These are phyloP conservation scores for Phytophthora vignae DNA, from an alignment of 352 stramenopile species.

Conservation along the genomic window DNA sequence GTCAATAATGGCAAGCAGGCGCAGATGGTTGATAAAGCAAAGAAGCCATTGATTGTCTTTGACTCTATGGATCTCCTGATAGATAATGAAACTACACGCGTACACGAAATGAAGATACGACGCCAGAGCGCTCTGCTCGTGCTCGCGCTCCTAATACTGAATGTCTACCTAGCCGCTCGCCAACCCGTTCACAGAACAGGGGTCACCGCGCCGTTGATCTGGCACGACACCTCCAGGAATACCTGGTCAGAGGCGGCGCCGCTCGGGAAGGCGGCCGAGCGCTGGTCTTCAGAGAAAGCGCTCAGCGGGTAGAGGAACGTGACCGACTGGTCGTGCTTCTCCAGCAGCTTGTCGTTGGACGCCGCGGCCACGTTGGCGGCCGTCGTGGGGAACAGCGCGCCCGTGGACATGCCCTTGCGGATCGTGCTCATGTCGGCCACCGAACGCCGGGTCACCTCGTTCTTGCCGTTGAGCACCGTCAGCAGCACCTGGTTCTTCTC, in stretches of 20 bases:
- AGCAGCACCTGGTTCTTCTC: constrained; percentile 89
- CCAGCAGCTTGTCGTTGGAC: constrained; percentile 42
- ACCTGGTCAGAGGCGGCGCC: constrained; percentile 53
- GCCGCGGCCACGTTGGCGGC: constrained; percentile 35
- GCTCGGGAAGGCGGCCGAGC: constrained; percentile 41
- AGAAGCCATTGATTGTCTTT: constrained; percentile 38
- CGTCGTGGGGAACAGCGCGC: constrained; percentile 71
- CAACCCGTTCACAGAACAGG: constrained; percentile 30
- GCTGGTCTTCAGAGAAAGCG: constrained; percentile 68
- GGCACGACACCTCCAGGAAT: constrained; percentile 85
- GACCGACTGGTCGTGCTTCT: constrained; percentile 66
- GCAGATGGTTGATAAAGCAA: constrained; percentile 12
- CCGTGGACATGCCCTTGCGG: constrained; percentile 68
- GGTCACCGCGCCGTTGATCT: constrained; percentile 57
- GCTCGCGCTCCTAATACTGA: constrained; percentile 47
- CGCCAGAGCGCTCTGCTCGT: constrained; percentile 42
- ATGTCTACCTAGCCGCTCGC: constrained; percentile 36
- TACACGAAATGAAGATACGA: constrained; percentile 42
- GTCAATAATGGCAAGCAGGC: too few species aligned
- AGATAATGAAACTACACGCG: constrained; percentile 41
- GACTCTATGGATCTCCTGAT: constrained; percentile 37
- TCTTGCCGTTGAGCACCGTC: constrained; percentile 75
- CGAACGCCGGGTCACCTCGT: constrained; percentile 73
- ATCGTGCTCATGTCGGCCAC: constrained; percentile 88
- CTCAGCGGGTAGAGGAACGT: constrained; percentile 90